Evolutionary conservation across 305 asterid species (phyloP).

Genomic region (Caryopteris hybrid): DNA sequence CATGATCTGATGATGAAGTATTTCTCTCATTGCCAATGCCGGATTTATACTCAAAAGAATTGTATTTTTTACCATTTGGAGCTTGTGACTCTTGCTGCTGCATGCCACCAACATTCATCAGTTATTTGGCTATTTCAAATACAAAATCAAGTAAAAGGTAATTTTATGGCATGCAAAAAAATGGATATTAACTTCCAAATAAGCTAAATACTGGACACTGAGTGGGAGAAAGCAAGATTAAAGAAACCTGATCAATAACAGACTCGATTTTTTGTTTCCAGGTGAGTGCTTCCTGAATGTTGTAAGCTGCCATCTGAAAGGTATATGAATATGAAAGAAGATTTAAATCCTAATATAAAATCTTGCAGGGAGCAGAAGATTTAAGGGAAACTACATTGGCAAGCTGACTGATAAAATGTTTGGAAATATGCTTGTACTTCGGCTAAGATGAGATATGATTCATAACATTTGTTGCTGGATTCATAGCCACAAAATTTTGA

Average conservation of each 20-base stretch:
- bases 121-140: constrained; percentile 21
- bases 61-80: constrained; percentile 57
- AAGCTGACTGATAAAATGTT: background rate
- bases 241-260: constrained; percentile 85
- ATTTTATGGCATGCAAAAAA: constrained; percentile 14
- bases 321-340: constrained; percentile 7
- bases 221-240: constrained; percentile 15
- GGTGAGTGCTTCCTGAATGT: constrained; percentile 81
- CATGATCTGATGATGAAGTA: constrained; percentile 81
- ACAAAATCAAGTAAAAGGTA: constrained; percentile 7
- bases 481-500: background rate
- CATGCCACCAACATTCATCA: constrained; percentile 29
- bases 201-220: constrained; percentile 6
- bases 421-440: background rate
- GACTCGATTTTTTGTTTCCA: constrained; percentile 80
- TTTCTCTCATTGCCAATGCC: constrained; percentile 65
- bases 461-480: constrained; percentile 2
- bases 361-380: constrained; percentile 3
- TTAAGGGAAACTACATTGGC: background rate
- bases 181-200: constrained; percentile 13
- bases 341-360: constrained; percentile 5
- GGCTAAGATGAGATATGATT: constrained; percentile 1
- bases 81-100: constrained; percentile 88
- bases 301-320: constrained; percentile 95
- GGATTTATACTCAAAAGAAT: constrained; percentile 82